Percentiles rank a stretch among this genome's conserved stretches.
Conservation (phyloP, 169 alveolate species). For the Babesia gibsoni region DNA sequence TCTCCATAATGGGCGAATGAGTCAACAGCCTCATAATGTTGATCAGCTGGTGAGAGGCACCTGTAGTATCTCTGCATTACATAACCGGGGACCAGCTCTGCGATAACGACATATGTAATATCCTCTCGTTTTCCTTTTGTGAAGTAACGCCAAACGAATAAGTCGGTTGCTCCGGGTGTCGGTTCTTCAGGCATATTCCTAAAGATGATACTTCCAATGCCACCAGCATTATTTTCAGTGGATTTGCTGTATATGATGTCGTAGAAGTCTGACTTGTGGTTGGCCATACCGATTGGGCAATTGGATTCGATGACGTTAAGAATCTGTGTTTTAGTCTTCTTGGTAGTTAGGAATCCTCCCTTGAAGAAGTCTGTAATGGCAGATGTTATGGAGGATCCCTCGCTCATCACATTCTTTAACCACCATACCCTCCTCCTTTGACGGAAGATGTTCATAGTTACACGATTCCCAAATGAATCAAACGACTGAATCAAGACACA, state of each 20-base stretch:
- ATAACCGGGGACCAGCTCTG: slow-evolving; percentile 2
- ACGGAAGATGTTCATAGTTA: slow-evolving; percentile 38
- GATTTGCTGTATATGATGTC: slow-evolving; percentile 19
- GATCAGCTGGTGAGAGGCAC: slow-evolving; percentile 11
- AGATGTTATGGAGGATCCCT: not conserved
- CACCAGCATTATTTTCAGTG: not conserved
- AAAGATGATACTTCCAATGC: slow-evolving; percentile 29
- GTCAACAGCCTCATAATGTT: slow-evolving; percentile 41
- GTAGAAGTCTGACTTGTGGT: slow-evolving; percentile 10
- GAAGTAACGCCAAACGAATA: slow-evolving; percentile 49
- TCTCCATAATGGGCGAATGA: not conserved
- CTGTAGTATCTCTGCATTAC: slow-evolving; percentile 10
- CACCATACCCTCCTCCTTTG: slow-evolving; percentile 44
- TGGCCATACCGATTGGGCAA: slow-evolving; percentile 22
- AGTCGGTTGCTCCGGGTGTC: slow-evolving; percentile 3
- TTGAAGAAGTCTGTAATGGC: no score
- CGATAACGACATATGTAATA: slow-evolving; percentile 40
- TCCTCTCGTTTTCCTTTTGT: slow-evolving; percentile 3
- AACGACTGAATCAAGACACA: slow-evolving; percentile 56
- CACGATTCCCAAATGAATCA: slow-evolving; percentile 14
- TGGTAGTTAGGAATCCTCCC: no score
- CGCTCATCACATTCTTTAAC: slow-evolving; percentile 31
- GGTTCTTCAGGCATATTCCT: slow-evolving; percentile 8
- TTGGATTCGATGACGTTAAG: slow-evolving; percentile 33
- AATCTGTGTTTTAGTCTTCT: not conserved